A percentile compares a stretch with the other conserved stretches of the same genome.
Conservation (phyloP, 495 filamentous ascomycete species). For the Podospora tetraspora region DNA sequence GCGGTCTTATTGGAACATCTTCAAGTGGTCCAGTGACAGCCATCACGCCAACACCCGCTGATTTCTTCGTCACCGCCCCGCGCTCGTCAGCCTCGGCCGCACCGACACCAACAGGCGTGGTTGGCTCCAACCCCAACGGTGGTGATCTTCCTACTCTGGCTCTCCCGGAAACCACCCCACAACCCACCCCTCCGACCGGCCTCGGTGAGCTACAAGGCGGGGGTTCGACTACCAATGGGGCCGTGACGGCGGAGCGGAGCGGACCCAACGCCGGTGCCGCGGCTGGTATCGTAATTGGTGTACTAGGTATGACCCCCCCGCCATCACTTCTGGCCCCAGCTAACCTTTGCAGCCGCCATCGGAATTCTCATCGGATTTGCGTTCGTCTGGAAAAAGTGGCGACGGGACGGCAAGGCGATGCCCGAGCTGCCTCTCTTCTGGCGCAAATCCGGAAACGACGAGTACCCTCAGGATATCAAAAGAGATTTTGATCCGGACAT, state of each 20-base stretch:
- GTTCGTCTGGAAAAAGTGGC: constrained; percentile 19
- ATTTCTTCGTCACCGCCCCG: constrained; percentile 5
- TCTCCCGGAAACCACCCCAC: neutral
- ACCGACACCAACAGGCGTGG: neutral
- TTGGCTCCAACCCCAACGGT: neutral
- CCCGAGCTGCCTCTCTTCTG: constrained; percentile 16
- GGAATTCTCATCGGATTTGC: constrained; percentile 13
- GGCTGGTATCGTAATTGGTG: constrained; percentile 21
- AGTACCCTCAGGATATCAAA: neutral
- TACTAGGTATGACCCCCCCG: constrained; percentile 14
- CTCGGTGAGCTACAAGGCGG: neutral
- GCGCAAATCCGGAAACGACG: neutral
- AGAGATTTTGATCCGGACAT: constrained; percentile 2
- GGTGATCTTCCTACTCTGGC: neutral
- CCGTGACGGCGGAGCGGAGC: neutral
- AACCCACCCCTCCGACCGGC: neutral
- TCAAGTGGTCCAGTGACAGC: neutral
- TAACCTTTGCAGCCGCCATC: constrained; percentile 10
- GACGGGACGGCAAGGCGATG: constrained; percentile 11
- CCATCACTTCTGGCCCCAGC: neutral
- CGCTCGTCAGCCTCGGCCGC: neutral
- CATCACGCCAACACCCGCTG: neutral
- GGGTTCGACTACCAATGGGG: neutral
- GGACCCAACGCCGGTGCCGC: constrained; percentile 5
- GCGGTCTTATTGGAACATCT: neutral